Evolutionary conservation across 768 basidiomycete species (phyloP), one percentile per base, ranked within the genome.

Genomic region (Leccinum rimulosum): DNA sequence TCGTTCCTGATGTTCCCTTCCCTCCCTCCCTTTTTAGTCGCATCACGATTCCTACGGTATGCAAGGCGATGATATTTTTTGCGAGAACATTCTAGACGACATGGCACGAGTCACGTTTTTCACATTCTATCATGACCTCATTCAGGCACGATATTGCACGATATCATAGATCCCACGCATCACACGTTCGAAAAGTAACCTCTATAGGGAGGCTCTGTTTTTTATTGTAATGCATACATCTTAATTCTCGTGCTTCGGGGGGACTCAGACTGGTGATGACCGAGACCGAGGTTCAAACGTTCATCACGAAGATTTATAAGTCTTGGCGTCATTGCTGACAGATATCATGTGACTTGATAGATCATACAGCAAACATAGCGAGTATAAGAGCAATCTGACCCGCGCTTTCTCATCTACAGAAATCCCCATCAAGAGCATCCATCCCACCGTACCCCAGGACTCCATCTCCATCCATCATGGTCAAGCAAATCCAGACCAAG

Each of bases 41-140:
- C 88, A 7, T 89, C 89, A 27, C 81, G 87, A 49, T 87, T 82
- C 75, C 76, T 91, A 50, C 82, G 87, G 38, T 90, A 84, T 63
- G 86, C 88, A 27, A 89, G 82, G 68, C 85, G 88, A 28, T 71
- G 67, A 71, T 22, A n/a, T 3, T 50, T 52, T 9, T 1, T 12
- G 6, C 55, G 43, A 19, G 27, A 49, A 57, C 22, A 11, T 57
- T 25, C n/a, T 31, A 12, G 36, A 19, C 27, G 10, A 31, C 15
- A 10, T 40, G n/a, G 40, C 40, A 28, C 30, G 50, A 49, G 50
- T 52, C 33, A 30, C 40, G 27, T 49, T 53, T 49, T 19, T 14
- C n/a, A 59, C 25, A 10, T 49, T 33, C 12, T 48, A 60, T 8
- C n/a, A 54, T 27, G n/a, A 40, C 40, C 4, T n/a, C n/a, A 40